Base-by-base conservation (phyloP, 306 rosid genomes). In the Neltuma alba region DNA sequence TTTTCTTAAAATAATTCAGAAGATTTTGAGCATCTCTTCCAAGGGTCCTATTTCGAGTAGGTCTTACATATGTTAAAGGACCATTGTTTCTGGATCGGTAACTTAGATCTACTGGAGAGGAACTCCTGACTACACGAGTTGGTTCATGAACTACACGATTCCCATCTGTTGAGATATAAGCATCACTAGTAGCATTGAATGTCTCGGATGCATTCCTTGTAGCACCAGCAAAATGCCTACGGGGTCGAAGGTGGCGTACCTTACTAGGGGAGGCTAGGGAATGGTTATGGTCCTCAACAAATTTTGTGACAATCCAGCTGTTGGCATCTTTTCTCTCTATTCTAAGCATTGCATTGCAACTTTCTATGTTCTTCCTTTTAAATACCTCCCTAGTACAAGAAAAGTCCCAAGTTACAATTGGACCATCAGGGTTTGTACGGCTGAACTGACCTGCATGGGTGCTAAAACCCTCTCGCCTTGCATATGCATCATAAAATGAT, bases 1-100 rank as follows among this genome's bases (percentile, higher is more conserved):
- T 89, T 85, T 89, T 90, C 86, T 87, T 86, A 81, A 90, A 92
- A 82, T 92, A 92, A 83, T 89, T 82, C 15, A 92, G 79, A 87
- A 92, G 91, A 86, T 83, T 87, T 72, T 92, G 97, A 80, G 97
- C 93, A 79, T 92, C 89, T 83, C 92, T 81, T 78, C 97, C 95
- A 31, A 92, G 93, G 47, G 83, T 89, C 82, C 89, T 87, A 88
- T 87, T 90, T 66, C 40, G 82, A 78, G 79, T 78, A 38, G 89
- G 87, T 88, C 88, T 82, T 67, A 62, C 79, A 68, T 77, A 65
- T 52, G 83, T 83, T 67, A 72, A 69, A 34, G 89, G 79, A 72
- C 84, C 86, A 61, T 23, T 30, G 75, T 79, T 86, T 82, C 88
- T 85, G 54, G 72, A 73, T 47, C 85, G 83, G 45, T 52, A 92